These are phyloP conservation scores for California macrophylla DNA, from an alignment of 441 rosid genomes.

Conservation along the genomic window DNA sequence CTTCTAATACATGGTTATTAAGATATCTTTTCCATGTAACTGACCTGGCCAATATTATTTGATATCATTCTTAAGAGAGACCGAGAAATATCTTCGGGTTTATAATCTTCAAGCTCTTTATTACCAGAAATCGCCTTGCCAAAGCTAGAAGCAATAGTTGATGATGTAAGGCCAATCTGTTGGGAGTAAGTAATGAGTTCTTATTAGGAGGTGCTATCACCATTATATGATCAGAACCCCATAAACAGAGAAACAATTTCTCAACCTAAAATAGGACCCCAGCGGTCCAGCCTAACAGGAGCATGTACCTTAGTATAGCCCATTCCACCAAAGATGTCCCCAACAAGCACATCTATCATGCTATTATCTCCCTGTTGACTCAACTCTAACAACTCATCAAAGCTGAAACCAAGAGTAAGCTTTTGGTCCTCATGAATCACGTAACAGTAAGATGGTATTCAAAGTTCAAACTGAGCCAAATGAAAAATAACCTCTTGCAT, in stretches of 20 bases:
- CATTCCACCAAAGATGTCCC: conserved; percentile 97
- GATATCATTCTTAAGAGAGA: conserved; percentile 98
- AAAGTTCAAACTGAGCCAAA: conserved; percentile 12
- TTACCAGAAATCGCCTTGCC: conserved; percentile 88
- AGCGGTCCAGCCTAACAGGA: conserved; percentile 3
- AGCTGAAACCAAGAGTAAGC: conserved; percentile 34
- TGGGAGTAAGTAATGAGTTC: background rate
- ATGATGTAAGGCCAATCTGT: conserved; percentile 94
- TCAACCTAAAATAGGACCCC: background rate
- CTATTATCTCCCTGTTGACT: conserved; percentile 96
- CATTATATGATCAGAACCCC: conserved; percentile 4
- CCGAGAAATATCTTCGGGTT: conserved; percentile 90
- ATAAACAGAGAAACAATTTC: conserved; percentile 2
- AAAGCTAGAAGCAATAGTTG: conserved; percentile 95
- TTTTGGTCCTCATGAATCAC: conserved; percentile 6
- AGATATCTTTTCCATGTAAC: background rate
- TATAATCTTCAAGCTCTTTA: conserved; percentile 82
- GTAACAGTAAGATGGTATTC: background rate
- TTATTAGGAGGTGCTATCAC: conserved; percentile 6
- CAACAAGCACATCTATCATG: conserved; percentile 94
- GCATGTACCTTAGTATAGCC: conserved; percentile 77
- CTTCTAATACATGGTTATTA: background rate
- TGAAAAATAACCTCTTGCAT: conserved; percentile 66
- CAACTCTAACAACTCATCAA: conserved; percentile 93
- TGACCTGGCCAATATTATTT: conserved; percentile 93